phyloP scores from a whole-genome alignment of 306 rosid genomes.

The Cotoneaster glaucophyllus region DNA sequence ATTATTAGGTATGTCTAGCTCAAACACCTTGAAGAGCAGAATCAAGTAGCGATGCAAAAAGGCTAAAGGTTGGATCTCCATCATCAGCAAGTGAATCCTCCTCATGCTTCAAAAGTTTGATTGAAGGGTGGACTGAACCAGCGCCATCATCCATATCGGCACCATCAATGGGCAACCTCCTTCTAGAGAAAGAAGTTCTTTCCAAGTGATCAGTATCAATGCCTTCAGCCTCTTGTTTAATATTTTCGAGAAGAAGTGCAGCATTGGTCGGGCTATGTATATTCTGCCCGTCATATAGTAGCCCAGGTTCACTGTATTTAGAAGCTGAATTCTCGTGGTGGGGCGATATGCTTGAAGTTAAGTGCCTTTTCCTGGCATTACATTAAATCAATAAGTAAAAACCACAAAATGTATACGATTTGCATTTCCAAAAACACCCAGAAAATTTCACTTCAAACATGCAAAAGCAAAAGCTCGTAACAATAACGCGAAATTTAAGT shows the following conservation, averaged over 20 bases:
- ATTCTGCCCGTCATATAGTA: constrained; percentile 60
- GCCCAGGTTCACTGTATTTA: constrained; percentile 46
- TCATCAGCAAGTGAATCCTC: constrained; percentile 53
- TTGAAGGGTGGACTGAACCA: constrained; percentile 49
- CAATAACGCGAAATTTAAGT: not conserved
- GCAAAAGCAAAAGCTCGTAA: not conserved
- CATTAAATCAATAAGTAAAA: constrained; percentile 3
- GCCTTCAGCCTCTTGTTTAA: constrained; percentile 68
- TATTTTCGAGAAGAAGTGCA: constrained; percentile 80
- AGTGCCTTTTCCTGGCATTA: constrained; percentile 67
- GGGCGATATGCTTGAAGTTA: constrained; percentile 42
- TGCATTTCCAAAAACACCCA: not conserved
- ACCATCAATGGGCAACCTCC: constrained; percentile 46
- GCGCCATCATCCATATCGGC: constrained; percentile 44
- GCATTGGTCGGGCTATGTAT: constrained; percentile 90
- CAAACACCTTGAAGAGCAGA: constrained; percentile 72
- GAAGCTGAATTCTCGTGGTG: constrained; percentile 45
- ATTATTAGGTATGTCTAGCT: constrained; percentile 10
- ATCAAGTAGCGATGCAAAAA: constrained; percentile 80
- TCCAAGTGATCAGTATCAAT: constrained; percentile 41
- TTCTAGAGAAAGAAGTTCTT: constrained; percentile 44
- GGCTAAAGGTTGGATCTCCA: constrained; percentile 55
- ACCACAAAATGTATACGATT: not conserved
- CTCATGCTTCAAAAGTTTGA: constrained; percentile 66
- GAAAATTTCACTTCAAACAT: not conserved